Base-by-base conservation (phyloP, 179 eudicot genomes). In the Nepenthes alata region DNA sequence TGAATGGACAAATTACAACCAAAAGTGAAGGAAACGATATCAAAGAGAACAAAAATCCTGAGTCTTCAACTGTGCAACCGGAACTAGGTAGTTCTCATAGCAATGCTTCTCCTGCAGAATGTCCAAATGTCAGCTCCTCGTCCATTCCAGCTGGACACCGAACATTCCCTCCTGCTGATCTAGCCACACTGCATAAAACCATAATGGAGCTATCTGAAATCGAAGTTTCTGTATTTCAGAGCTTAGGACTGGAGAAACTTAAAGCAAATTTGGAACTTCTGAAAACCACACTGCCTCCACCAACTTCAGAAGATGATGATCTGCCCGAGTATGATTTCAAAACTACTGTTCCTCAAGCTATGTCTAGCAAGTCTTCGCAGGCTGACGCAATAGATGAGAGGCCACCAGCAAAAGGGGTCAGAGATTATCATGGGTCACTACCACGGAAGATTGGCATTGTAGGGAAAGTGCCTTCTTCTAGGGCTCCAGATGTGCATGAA, bases 301-400 rank as follows among this genome's bases (percentile, higher is more conserved):
- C 67, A 55, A 15, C 62, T 61, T 62, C 66, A 44, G 82, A 74
- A 34, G 83, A 78, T 48, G 95, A 87, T 68, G 95, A 87, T 77
- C 87, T 87, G 16, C 95, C 95, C 50, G 95, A 87, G 67, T 87
- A 60, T 72, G 88, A 87, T 73, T 87, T 87, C 59, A 59, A 59
- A 51, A 59, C 71, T 70, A 57, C 76, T 35, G 54, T 53, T 53
- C 61, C 82, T 59, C 70, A 63, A 39, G 36, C 68, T 53, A 37
- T 49, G 15, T 51, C 47, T 38, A 66, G 57, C 25, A 76, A 50
- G 58, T 60, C 63, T 66, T 41, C 58, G 12, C 69, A 62, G 37
- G 57, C 60, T 9, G 64, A 47, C 37, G 9, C 59, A 59, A 37
- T 63, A 56, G 63, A 45, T 47, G 45, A 62, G 39, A 53, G 60